Evolutionary conservation across 768 basidiomycete genomes (phyloP), one percentile per base, ranked within the genome.

Genomic region (Hortiboletus campestris): DNA sequence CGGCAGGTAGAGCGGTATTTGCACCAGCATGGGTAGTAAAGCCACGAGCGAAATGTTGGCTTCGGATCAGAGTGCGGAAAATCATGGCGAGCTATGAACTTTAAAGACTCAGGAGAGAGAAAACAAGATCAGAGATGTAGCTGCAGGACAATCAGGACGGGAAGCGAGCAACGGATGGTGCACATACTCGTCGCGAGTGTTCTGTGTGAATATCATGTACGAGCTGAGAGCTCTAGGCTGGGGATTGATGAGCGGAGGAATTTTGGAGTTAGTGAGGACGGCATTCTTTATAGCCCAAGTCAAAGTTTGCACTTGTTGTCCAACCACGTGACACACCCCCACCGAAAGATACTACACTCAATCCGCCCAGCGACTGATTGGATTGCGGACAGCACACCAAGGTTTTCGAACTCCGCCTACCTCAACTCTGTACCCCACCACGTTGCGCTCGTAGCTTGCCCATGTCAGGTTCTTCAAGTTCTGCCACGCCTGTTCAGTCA

Each of bases 71-170:
- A 62, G 77, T 77, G 58, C 83, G 86, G 62, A 74, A 57, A 60
- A 87, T 74, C 87, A 89, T 90, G 51, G 59, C 76, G 14, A 12
- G 25, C 3, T n/a, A 45, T 11, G 75, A 60, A 70, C 61, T 65
- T 63, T 19, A 74, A 19, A 66, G 49, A 46, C 72, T 76, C 62
- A 74, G 72, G 61, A 93, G 86, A 61, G 89, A 89, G 73, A 91
- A 94, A 49, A 94, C 88, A 69, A 92, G 87, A 78, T 94, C 91
- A 73, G 89, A 89, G 74, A 94, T 87, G 69, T 94, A 94, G 67
- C 91, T 94, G 67, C 28, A 53, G 42, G 49, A 54, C 43, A 51
- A 63, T 74, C 49, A 76, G 72, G 28, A 19, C 20, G 36, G 3
- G 48, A 45, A 32, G 36, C 10, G 40, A 38, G 16, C 10, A 28